phyloP scores from a whole-genome alignment of 148 eudicot genomes.

The Tetragonia tetragonoides region DNA sequence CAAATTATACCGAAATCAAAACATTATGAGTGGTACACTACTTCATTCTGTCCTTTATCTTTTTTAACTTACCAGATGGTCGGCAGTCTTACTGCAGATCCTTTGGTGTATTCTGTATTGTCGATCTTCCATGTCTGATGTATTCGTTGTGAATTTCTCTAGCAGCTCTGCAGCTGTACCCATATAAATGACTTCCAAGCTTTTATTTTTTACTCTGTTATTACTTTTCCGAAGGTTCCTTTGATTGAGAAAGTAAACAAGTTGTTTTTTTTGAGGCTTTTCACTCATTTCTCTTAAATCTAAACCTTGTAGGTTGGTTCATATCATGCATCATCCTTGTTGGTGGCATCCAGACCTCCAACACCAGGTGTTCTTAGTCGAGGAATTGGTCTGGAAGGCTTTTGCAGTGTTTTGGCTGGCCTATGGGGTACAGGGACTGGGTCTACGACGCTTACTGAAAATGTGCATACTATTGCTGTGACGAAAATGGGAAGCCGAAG shows the following conservation, averaged over 20 bases:
- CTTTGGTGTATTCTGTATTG: not conserved
- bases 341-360: slow-evolving; percentile 98
- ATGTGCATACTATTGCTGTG: slow-evolving; percentile 94
- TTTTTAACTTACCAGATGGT: not conserved
- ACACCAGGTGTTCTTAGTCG: slow-evolving; percentile 89
- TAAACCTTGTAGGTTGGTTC: slow-evolving; percentile 67
- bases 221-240: not conserved
- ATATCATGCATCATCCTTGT: slow-evolving; percentile 83
- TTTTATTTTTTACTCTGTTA: not conserved
- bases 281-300: slow-evolving; percentile 11
- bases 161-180: not conserved
- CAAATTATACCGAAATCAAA: not conserved
- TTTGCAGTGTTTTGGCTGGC: slow-evolving; percentile 84
- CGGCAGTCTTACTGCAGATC: not conserved
- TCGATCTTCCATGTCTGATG: not conserved
- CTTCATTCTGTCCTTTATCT: not conserved
- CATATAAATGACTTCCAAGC: not conserved
- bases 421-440: slow-evolving; percentile 98
- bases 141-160: not conserved
- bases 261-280: not conserved
- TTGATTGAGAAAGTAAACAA: not conserved
- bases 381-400: slow-evolving; percentile 93
- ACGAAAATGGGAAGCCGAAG: slow-evolving; percentile 98
- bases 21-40: not conserved
- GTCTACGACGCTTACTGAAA: slow-evolving; percentile 84